Evolutionary conservation across 2,329 filamentous ascomycete species (phyloP).

Genomic region (Xylaria sp.): DNA sequence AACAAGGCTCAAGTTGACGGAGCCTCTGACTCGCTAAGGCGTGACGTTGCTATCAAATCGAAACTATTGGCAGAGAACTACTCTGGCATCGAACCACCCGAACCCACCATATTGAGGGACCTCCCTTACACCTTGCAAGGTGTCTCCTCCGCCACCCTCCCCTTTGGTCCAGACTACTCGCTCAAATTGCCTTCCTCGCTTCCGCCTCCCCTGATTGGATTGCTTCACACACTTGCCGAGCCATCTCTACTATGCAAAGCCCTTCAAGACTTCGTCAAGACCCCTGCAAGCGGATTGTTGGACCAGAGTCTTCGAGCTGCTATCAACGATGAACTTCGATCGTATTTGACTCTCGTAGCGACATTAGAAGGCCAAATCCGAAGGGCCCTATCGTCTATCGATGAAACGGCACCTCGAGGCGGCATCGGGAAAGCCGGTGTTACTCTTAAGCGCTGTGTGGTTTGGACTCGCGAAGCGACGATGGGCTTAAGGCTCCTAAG

Average conservation of each 20-base stretch:
- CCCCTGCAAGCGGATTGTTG: slow-evolving; percentile 83
- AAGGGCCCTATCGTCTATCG: slow-evolving; percentile 79
- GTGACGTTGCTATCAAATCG: slow-evolving; percentile 68
- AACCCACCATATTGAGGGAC: slow-evolving; percentile 77
- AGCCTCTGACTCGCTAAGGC: slow-evolving; percentile 46
- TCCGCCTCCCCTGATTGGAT: slow-evolving; percentile 84
- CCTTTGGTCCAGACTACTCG: slow-evolving; percentile 75
- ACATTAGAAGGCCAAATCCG: slow-evolving; percentile 93
- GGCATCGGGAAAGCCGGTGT: slow-evolving; percentile 88
- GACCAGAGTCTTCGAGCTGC: slow-evolving; percentile 92
- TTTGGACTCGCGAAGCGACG: slow-evolving; percentile 97
- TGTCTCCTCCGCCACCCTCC: slow-evolving; percentile 84
- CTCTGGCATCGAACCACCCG: slow-evolving; percentile 68
- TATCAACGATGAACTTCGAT: slow-evolving; percentile 83
- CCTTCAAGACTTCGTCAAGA: slow-evolving; percentile 83
- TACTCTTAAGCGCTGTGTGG: slow-evolving; percentile 92
- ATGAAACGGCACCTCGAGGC: slow-evolving; percentile 72
- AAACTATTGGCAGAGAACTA: slow-evolving; percentile 68
- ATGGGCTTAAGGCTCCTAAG: slow-evolving; percentile 95
- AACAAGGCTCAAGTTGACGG: slow-evolving; percentile 45
- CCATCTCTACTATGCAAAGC: slow-evolving; percentile 90
- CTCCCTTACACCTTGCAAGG: slow-evolving; percentile 94
- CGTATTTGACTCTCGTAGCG: slow-evolving; percentile 90
- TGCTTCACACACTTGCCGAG: slow-evolving; percentile 90
- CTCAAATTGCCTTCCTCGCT: slow-evolving; percentile 82